Percentiles rank a stretch among this genome's conserved stretches.
Evolutionary conservation across 2,329 filamentous ascomycete genomes (phyloP).

Genomic region (Sporothrix variecibatus): DNA sequence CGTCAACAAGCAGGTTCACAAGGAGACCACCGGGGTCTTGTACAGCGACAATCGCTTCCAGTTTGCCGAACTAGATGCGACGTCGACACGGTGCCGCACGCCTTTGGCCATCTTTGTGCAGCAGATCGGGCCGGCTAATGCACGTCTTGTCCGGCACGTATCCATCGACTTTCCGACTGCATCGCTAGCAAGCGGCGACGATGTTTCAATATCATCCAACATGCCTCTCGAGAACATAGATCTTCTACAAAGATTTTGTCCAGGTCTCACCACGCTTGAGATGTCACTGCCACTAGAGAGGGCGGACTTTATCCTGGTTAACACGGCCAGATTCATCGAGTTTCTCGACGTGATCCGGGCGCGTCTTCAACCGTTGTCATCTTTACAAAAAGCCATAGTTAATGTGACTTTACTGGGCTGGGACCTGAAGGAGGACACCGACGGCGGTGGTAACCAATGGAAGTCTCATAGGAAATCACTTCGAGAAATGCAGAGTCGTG

Average conservation of each 20-base stretch:
- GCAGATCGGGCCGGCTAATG: background rate
- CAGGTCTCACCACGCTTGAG: background rate
- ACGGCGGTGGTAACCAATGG: background rate
- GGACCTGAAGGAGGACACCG: background rate
- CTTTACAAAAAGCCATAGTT: background rate
- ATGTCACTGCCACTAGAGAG: background rate
- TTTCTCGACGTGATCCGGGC: background rate
- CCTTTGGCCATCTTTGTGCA: background rate
- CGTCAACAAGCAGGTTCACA: background rate
- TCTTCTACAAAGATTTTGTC: background rate
- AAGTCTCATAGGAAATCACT: background rate
- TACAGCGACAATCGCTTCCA: background rate
- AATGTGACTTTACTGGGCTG: background rate
- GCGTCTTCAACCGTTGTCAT: too few relatives aligned
- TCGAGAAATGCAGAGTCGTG: background rate
- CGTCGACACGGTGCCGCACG: background rate
- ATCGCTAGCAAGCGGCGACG: background rate
- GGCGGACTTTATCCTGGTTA: background rate
- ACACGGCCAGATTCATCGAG: background rate
- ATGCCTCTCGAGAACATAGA: background rate
- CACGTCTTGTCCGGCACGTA: background rate
- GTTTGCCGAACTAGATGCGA: background rate
- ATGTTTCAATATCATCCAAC: background rate
- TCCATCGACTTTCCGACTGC: background rate
- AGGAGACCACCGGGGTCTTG: background rate